These are phyloP conservation scores for Pseudophaeomoniella oleicola DNA, from an alignment of 2,329 filamentous ascomycete genomes.

Conservation along the genomic window DNA sequence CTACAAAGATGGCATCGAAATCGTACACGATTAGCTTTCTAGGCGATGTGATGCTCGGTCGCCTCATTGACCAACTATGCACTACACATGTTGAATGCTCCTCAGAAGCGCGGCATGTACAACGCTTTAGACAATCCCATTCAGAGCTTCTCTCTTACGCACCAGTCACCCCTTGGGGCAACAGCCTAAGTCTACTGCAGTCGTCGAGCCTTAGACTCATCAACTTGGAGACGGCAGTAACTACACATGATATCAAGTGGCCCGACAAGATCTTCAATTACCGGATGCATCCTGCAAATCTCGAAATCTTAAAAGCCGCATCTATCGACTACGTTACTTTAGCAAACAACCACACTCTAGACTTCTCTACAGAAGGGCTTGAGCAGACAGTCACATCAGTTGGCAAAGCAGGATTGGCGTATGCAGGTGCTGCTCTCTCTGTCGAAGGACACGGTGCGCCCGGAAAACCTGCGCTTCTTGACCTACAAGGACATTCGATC, in stretches of 20 bases:
- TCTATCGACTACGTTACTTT: slow-evolving; percentile 19
- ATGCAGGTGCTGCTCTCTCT: slow-evolving; percentile 17
- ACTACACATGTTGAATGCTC: slow-evolving; percentile 17
- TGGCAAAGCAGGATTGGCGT: slow-evolving; percentile 12
- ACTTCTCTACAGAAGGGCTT: slow-evolving; percentile 20
- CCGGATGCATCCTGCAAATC: slow-evolving; percentile 24
- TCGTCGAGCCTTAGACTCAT: slow-evolving; percentile 20
- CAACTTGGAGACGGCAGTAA: slow-evolving; percentile 25
- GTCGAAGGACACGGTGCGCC: slow-evolving; percentile 15
- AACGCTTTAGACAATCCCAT: slow-evolving; percentile 4
- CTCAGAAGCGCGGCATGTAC: slow-evolving; percentile 11
- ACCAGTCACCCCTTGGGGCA: slow-evolving; percentile 19
- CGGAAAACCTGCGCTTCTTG: slow-evolving; percentile 14
- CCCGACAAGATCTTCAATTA: slow-evolving; percentile 26
- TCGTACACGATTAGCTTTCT: slow-evolving; percentile 17
- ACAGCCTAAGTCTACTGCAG: slow-evolving; percentile 17
- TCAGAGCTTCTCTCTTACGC: slow-evolving; percentile 14
- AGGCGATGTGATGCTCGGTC: slow-evolving; percentile 28
- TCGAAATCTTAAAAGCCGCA: slow-evolving; percentile 16
- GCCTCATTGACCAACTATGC: slow-evolving; percentile 25
- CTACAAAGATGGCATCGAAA: slow-evolving; percentile 2
- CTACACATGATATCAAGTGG: slow-evolving; percentile 18
- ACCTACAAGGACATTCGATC: slow-evolving; percentile 10
- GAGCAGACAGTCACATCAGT: slow-evolving; percentile 19
- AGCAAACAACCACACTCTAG: slow-evolving; percentile 26